phyloP scores from a whole-genome alignment of 2,329 filamentous ascomycete genomes.

The Botryotinia narcissicola region DNA sequence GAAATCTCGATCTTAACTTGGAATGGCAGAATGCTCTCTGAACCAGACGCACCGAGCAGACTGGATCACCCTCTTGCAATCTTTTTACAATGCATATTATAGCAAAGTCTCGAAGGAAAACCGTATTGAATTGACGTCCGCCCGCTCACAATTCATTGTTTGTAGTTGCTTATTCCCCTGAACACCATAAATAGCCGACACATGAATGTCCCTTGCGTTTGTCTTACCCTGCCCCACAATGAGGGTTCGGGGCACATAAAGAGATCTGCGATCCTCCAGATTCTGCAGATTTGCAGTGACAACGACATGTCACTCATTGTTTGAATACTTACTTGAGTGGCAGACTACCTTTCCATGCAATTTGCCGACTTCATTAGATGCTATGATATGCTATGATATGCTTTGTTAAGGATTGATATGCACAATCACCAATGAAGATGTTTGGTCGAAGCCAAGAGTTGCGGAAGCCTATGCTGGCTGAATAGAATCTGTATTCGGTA shows the following conservation, averaged over 20 bases:
- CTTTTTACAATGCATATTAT: not conserved
- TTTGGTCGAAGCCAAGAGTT: not conserved
- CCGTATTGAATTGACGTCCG: not conserved
- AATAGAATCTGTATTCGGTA: not conserved
- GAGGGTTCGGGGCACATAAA: not conserved
- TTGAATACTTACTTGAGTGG: not conserved
- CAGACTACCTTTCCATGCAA: not conserved
- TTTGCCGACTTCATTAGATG: too few relatives aligned
- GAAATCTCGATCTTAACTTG: not conserved
- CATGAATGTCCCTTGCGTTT: slow-evolving; percentile 8
- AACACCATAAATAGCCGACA: slow-evolving; percentile 5
- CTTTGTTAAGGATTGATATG: not conserved
- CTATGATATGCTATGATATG: not conserved
- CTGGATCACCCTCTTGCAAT: not conserved
- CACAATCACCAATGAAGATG: not conserved
- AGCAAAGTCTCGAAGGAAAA: not conserved
- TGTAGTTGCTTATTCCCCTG: not conserved
- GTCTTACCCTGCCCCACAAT: not conserved
- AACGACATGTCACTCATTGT: not conserved
- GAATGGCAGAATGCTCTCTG: not conserved
- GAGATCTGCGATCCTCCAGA: not conserved
- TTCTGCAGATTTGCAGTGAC: not conserved
- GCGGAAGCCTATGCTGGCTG: not conserved
- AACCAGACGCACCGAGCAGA: not conserved
- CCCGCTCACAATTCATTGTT: not conserved